Percentiles rank a stretch among this genome's conserved stretches.
Conservation (phyloP, 1,284 basidiomycete genomes). For the Dichomitus squalens region DNA sequence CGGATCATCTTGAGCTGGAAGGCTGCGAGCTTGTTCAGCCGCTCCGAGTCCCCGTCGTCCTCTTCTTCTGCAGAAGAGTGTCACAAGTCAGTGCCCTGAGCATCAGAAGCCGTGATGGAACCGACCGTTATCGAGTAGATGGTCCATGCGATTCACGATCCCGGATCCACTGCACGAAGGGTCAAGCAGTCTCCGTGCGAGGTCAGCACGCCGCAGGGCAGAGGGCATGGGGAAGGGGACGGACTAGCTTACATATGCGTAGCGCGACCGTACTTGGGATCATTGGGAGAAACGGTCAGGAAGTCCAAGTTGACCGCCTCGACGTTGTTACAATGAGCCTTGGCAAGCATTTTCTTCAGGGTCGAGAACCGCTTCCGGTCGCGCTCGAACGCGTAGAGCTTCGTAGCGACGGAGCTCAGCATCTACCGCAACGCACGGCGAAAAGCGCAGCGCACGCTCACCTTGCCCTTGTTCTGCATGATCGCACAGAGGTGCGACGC, state of each 20-base stretch:
- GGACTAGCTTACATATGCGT: conserved; percentile 80
- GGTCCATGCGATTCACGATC: conserved; percentile 88
- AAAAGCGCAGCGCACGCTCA: conserved; percentile 29
- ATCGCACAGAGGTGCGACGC: conserved; percentile 92
- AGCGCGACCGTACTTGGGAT: conserved; percentile 61
- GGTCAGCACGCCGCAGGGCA: background rate
- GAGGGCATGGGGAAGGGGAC: background rate
- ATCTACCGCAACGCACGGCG: background rate
- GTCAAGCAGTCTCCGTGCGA: conserved; percentile 70
- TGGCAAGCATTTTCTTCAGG: conserved; percentile 80
- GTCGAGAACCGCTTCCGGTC: conserved; percentile 81
- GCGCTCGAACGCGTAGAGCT: conserved; percentile 88
- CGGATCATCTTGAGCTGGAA: conserved; percentile 95
- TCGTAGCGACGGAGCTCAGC: background rate
- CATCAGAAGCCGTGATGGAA: no score
- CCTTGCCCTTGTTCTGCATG: conserved; percentile 81
- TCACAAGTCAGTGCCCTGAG: background rate
- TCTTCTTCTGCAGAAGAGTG: conserved; percentile 24
- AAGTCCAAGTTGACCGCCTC: conserved; percentile 79
- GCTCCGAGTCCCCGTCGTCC: conserved; percentile 44
- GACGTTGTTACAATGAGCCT: conserved; percentile 81
- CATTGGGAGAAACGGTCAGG: conserved; percentile 67
- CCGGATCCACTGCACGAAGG: conserved; percentile 94
- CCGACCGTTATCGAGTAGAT: conserved; percentile 73
- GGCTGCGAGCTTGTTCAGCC: conserved; percentile 78